Base-by-base conservation (phyloP, 2,329 filamentous ascomycete genomes). In the Pyrenochaeta sp. region DNA sequence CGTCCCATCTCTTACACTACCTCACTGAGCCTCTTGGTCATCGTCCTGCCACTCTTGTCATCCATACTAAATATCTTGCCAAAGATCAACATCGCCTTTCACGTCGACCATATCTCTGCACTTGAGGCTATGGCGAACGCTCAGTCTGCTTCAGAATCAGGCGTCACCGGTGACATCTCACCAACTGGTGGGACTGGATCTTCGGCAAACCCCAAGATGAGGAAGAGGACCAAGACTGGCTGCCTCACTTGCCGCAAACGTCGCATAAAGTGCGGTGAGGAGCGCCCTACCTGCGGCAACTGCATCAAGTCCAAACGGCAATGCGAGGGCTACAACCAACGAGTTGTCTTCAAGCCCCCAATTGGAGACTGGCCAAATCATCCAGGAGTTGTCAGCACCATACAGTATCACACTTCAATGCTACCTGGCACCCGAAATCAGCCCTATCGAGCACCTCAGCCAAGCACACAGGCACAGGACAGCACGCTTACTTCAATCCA, bases 201-300 rank as follows among this genome's bases (percentile, higher is more conserved):
- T 37, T 49, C 66, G 31, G 51, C 63, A 20, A 69, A 65, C 47
- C 53, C 68, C 48, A 75, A 75, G 59, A 69, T 74, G 67, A 71
- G 75, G 49, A 78, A 78, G 61, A 71, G 93, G 67, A 97, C 93
- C 45, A 97, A 97, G 79, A 97, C 93, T 2, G 93, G 93, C 12
- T 97, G 93, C 73, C 78, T 97, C 56, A 97, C 95, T 52, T 99
- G 95, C 78, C 90, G 95, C 60, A 94, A 91, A 77, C 89, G 95
- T 47, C 90, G 95, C 58, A 98, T 99, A 77, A 99, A 98, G 78
- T 99, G 95, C 75, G 95, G 95, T 58, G 95, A 98, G 75, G 91
- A 92, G 67, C 85, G 89, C 44, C 91, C 91, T 21, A 89, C 84
- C 23, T 95, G 91, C 77, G 87, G 84, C 68, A 96, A 96, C 70